phyloP scores from a whole-genome alignment of 2,329 filamentous ascomycete genomes.

The Cladobotryum mycophilum region DNA sequence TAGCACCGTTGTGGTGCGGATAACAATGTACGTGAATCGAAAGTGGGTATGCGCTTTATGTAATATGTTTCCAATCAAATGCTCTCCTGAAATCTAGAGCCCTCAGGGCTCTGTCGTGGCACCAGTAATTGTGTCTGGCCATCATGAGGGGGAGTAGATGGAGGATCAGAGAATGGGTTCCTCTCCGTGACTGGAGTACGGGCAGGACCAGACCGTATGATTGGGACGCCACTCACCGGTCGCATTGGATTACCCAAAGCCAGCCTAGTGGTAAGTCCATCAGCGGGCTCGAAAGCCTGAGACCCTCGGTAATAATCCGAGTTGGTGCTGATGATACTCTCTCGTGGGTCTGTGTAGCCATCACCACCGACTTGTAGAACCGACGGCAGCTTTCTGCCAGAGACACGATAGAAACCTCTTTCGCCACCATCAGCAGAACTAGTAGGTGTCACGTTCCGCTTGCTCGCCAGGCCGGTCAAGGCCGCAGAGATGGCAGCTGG shows the following conservation, averaged over 20 bases:
- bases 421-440: slow-evolving; percentile 36
- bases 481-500: slow-evolving; percentile 40
- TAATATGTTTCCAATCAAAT: slow-evolving; percentile 23
- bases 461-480: slow-evolving; percentile 40
- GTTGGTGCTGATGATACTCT: slow-evolving; percentile 40
- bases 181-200: slow-evolving; percentile 54
- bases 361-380: slow-evolving; percentile 58
- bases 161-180: slow-evolving; percentile 37
- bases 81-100: slow-evolving; percentile 37
- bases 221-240: slow-evolving; percentile 53
- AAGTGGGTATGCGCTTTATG: slow-evolving; percentile 5
- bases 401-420: slow-evolving; percentile 58
- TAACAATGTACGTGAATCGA: not conserved
- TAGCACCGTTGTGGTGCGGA: not conserved
- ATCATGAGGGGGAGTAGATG: slow-evolving; percentile 26
- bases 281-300: slow-evolving; percentile 35
- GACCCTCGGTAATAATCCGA: slow-evolving; percentile 51
- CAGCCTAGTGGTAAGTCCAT: slow-evolving; percentile 33
- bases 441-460: slow-evolving; percentile 26
- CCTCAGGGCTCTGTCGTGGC: slow-evolving; percentile 28
- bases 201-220: slow-evolving; percentile 59
- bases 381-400: slow-evolving; percentile 58
- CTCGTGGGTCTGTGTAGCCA: slow-evolving; percentile 49
- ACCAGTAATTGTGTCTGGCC: slow-evolving; percentile 32
- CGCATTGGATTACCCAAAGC: slow-evolving; percentile 54